Evolutionary conservation across 2,329 filamentous ascomycete species (phyloP), one percentile per base, ranked within the genome.

Genomic region (Alternaria sp.): DNA sequence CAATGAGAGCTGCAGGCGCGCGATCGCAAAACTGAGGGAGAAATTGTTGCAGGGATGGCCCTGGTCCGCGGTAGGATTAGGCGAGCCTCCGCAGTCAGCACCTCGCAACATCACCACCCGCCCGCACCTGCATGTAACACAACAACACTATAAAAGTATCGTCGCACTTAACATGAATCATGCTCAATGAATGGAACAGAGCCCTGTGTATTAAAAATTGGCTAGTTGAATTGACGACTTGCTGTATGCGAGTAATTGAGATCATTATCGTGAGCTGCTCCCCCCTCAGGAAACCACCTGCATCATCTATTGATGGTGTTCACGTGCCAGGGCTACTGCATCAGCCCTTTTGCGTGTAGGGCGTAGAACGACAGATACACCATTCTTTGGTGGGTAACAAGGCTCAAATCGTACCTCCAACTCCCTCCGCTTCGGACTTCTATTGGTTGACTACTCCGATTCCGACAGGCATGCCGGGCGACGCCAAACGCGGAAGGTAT

Each of bases 21-120:
- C 52, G 32, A 57, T 67, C 68, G 69, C 66, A 69, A 76, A 74
- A 72, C 64, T 70, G 58, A 67, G 47, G 65, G 58, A 59, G 64
- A 74, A 78, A 75, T 73, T 73, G 68, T 75, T 75, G 72, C 74
- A 76, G 70, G 76, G 74, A 69, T 73, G 40, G 55, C 67, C 70
- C 60, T 30, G 51, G 50, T 54, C 59, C 58, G 50, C 44, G 59
- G 61, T 63, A 57, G 66, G 57, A 57, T 6, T 63, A 63, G 68
- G 67, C 66, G 68, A 70, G 55, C 21, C 46, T 55, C 66, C 45
- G 67, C 40, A 49, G 68, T 70, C 67, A 51, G 65, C 64, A 63
- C 43, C 50, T 46, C 43, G 7, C 23, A 60, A 1, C 51, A 36
- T 47, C 32, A 26, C 17, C 46, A 21, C n/a, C n/a, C n/a, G n/a